Percentiles rank a stretch among this genome's conserved stretches.
Evolutionary conservation across 345 rosid species (phyloP).

Genomic region (Salix exigua): DNA sequence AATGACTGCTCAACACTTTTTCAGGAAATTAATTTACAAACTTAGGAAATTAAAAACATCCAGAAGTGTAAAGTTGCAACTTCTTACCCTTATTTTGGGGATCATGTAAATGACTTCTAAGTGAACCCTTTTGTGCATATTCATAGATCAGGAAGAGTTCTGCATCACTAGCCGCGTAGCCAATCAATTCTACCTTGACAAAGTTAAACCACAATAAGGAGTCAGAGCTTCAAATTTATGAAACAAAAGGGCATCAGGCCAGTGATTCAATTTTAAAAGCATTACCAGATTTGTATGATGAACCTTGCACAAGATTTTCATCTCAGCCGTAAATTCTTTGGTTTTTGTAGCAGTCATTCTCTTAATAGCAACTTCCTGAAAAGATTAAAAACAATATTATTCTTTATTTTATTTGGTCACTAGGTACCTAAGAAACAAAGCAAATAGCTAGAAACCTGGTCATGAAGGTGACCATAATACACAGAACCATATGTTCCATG

Average conservation of each 20-base stretch:
- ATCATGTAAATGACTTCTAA: constrained; percentile 79
- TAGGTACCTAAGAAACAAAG: not conserved
- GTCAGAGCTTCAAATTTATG: constrained; percentile 29
- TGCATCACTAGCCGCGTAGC: constrained; percentile 69
- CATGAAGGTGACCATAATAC: constrained; percentile 64
- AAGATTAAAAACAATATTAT: constrained; percentile 10
- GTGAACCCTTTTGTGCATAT: constrained; percentile 86
- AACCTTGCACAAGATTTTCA: constrained; percentile 92
- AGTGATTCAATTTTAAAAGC: constrained; percentile 6
- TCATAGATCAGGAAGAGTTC: constrained; percentile 90
- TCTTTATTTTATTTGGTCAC: too few species aligned
- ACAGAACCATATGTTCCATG: constrained; percentile 95
- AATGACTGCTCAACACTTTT: not conserved
- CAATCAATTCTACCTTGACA: constrained; percentile 91
- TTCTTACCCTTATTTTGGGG: constrained; percentile 78
- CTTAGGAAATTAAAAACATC: not conserved
- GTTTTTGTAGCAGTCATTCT: constrained; percentile 92
- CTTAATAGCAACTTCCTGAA: constrained; percentile 86
- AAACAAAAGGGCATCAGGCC: constrained; percentile 2
- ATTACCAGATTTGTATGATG: constrained; percentile 96
- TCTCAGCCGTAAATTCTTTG: constrained; percentile 89
- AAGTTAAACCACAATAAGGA: constrained; percentile 31
- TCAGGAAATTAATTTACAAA: not conserved
- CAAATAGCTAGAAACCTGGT: constrained; percentile 55
- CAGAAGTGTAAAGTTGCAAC: not conserved